These are phyloP conservation scores for Ophiocordyceps australis DNA, from an alignment of 2,329 filamentous ascomycete species.

Conservation along the genomic window DNA sequence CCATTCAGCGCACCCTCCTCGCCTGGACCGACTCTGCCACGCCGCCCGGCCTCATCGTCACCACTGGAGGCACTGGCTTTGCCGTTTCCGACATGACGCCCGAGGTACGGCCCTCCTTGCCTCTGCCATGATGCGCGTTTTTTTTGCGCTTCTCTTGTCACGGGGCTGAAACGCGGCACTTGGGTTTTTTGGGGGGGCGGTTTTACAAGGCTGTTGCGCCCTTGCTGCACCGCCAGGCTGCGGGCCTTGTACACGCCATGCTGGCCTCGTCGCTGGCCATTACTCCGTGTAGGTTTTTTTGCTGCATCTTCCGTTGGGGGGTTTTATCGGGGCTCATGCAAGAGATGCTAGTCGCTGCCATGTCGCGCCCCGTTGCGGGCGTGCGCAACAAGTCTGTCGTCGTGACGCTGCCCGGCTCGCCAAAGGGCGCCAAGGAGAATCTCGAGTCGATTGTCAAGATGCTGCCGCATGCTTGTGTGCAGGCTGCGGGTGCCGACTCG, in stretches of 20 bases:
- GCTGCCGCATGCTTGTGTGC: slow-evolving; percentile 87
- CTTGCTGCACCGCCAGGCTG: slow-evolving; percentile 68
- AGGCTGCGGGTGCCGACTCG: slow-evolving; percentile 72
- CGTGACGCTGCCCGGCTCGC: slow-evolving; percentile 80
- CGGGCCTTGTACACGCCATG: slow-evolving; percentile 92
- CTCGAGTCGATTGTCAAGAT: slow-evolving; percentile 74
- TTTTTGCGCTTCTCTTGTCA: too few relatives aligned
- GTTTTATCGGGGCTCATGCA: not conserved
- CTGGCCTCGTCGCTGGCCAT: slow-evolving; percentile 65
- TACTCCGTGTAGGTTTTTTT: slow-evolving; percentile 58
- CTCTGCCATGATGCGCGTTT: not conserved
- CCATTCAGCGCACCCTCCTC: slow-evolving; percentile 59
- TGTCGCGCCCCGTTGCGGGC: slow-evolving; percentile 86
- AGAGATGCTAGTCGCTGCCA: slow-evolving; percentile 61
- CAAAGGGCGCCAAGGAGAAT: slow-evolving; percentile 90
- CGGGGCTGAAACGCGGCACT: not conserved
- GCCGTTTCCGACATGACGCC: slow-evolving; percentile 72
- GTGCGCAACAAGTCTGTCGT: slow-evolving; percentile 68
- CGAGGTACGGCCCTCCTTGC: slow-evolving; percentile 54
- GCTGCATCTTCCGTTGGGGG: not conserved
- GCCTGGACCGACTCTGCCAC: slow-evolving; percentile 53
- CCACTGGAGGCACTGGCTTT: slow-evolving; percentile 89
- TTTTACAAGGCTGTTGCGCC: slow-evolving; percentile 53
- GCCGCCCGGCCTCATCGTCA: slow-evolving; percentile 58
- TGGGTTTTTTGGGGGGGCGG: not conserved